Evolutionary conservation across 2,329 filamentous ascomycete species (phyloP), one percentile per base, ranked within the genome.

Genomic region (Aciculosporium take): DNA sequence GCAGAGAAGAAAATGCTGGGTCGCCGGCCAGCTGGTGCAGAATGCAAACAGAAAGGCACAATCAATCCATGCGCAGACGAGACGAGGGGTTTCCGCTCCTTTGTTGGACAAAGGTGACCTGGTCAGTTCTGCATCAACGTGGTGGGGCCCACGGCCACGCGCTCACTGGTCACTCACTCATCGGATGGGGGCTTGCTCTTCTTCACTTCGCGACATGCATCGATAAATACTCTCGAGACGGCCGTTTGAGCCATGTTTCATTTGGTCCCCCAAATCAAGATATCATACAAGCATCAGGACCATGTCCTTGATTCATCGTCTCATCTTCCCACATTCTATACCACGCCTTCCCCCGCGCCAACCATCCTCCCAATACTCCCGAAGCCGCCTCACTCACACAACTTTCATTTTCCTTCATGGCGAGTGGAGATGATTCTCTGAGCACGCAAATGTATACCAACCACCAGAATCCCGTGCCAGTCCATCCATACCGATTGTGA

Each of bases 401-500:
- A 28, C 31, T n/a, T 51, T 40, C 53, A 46, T 49, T 53, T 55
- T 56, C 49, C 51, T 52, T 54, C 48, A 60, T 65, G 58, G 57
- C 59, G 64, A 71, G 67, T 66, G 64, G 67, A 68, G 67, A 66
- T 66, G 57, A 62, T 57, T 69, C 63, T 69, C 67, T 63, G 48
- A 53, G 49, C 29, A 39, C 48, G 49, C 35, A 39, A 47, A 49
- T 28, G 49, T 50, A 48, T 25, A 49, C 49, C 39, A 39, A 31
- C 48, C 53, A 48, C 41, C 34, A 48, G 50, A 51, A 39, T 42
- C 40, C 42, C 30, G 38, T 46, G 35, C 44, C 41, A 41, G 21
- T 3, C 30, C 30, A 20, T 44, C 30, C 38, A 30, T 38, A 38
- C 28, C 38, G 15, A 29, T 23, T 17, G 13, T 35, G 41, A 32